Conservation (phyloP, 2,329 filamentous ascomycete species). For the Pseudofabraea citricarpa region DNA sequence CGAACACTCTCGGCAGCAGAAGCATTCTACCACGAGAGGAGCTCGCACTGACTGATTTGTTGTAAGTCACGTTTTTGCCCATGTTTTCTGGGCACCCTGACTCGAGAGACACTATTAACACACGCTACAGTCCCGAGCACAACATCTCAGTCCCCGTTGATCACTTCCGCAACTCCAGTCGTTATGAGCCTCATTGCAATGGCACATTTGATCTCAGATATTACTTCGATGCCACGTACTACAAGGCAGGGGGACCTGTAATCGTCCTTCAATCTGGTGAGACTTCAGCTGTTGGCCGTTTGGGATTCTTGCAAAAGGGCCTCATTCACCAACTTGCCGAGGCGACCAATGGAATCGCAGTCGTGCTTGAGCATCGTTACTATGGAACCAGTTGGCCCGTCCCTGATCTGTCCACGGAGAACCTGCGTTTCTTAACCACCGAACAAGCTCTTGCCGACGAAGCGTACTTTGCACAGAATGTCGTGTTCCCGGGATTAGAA, state of each 20-base stretch:
- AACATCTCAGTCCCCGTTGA: slow-evolving; percentile 49
- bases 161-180: slow-evolving; percentile 76
- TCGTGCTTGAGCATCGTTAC: slow-evolving; percentile 83
- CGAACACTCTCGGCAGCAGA: not conserved
- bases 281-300: slow-evolving; percentile 54
- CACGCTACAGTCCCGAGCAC: slow-evolving; percentile 26
- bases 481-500: slow-evolving; percentile 67
- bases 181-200: slow-evolving; percentile 72
- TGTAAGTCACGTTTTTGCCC: slow-evolving; percentile 11
- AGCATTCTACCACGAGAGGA: slow-evolving; percentile 12
- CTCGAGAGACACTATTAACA: too few relatives aligned
- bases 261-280: slow-evolving; percentile 74
- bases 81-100: too few relatives aligned
- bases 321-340: slow-evolving; percentile 66
- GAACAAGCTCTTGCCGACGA: slow-evolving; percentile 79
- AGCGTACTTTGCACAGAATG: slow-evolving; percentile 72
- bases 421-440: slow-evolving; percentile 75
- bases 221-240: slow-evolving; percentile 76
- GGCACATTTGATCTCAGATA: slow-evolving; percentile 68
- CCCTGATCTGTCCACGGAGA: slow-evolving; percentile 60
- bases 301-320: slow-evolving; percentile 73
- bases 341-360: slow-evolving; percentile 68
- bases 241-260: slow-evolving; percentile 73
- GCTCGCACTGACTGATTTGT: not conserved
- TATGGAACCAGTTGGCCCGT: slow-evolving; percentile 74